phyloP scores from a whole-genome alignment of 208 protist species.

The Wallacemonas sp. region DNA sequence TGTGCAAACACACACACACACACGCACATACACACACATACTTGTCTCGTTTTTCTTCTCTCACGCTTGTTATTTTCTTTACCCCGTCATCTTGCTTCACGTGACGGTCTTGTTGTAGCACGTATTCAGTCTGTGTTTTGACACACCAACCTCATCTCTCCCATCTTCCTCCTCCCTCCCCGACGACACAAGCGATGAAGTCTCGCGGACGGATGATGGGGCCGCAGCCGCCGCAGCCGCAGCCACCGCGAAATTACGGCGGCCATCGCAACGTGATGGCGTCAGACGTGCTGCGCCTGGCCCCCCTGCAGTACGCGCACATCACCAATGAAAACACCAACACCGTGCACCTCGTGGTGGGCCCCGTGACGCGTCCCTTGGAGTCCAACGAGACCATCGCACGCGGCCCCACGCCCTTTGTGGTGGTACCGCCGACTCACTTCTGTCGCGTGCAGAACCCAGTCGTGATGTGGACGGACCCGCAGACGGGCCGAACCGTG shows the following conservation, averaged over 20 bases:
- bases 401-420: conserved; percentile 45
- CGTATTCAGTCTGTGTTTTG: too few relatives aligned
- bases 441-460: conserved; percentile 75
- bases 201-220: too few relatives aligned
- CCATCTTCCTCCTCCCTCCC: too few relatives aligned
- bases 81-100: too few relatives aligned
- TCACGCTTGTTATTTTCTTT: conserved; percentile 4
- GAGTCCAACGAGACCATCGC: conserved; percentile 52
- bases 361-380: conserved; percentile 50
- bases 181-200: too few relatives aligned
- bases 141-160: too few relatives aligned
- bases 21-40: too few relatives aligned
- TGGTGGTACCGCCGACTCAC: conserved; percentile 48
- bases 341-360: conserved; percentile 57
- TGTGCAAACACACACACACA: too few relatives aligned
- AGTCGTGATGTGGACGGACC: conserved; percentile 16
- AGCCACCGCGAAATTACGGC: neutral
- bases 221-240: too few relatives aligned
- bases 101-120: too few relatives aligned
- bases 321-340: conserved; percentile 68
- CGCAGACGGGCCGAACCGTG: conserved; percentile 14
- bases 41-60: conserved; percentile 15
- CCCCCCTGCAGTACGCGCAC: conserved; percentile 74
- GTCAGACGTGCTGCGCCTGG: conserved; percentile 45
- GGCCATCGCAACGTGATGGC: neutral